Base-by-base conservation (phyloP, 2,329 filamentous ascomycete genomes). In the Trichophyton benhamiae region DNA sequence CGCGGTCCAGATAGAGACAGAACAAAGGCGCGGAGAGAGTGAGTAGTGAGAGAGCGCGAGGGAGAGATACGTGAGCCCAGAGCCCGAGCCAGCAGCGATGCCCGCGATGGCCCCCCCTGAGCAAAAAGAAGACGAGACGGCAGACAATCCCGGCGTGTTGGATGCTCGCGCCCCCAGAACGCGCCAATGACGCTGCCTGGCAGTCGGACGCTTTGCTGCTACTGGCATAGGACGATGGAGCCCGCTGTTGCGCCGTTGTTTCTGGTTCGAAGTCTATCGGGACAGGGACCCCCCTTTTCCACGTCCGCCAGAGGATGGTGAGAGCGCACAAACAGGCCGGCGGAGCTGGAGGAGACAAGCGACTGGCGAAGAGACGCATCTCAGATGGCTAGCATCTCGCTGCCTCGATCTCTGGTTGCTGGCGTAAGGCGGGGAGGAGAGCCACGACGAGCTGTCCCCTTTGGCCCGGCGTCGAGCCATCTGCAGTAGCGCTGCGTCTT, bases 401-500 rank as follows among this genome's bases (percentile, higher is more conserved):
- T 11, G 33, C 33, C 27, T 38, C 33, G 33, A 38, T 38, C 33
- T 38, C 33, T 38, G 33, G 33, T 4, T 38, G 33, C 8, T 38
- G 33, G 33, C 33, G 33, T 38, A 2, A 13, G 33, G 33, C 33
- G 9, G 11, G 11, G 33, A 9, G 33, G 8, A 13, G 3, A 13
- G 33, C 33, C 33, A 15, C 41, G 25, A n/a, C 13, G 27, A n/a
- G 15, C 52, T 13, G 22, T 20, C 52, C 33, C 46, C 46, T 25
- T 52, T 52, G 22, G 46, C 20, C 46, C 22, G 46, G 46, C 22
- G 46, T 52, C 13, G 9, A 15, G 9, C 20, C 46, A 52, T 25
- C 52, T 55, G 52, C 52, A 55, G 52, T 55, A 55, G 30, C 52
- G 52, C 33, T 55, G 52, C 52, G 33, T 55, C 52, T 55, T 55